Percentiles rank a stretch among this genome's conserved stretches.
These are phyloP conservation scores for Rhexocercosporidium sp. DNA, from an alignment of 2,329 filamentous ascomycete genomes.

Conservation along the genomic window DNA sequence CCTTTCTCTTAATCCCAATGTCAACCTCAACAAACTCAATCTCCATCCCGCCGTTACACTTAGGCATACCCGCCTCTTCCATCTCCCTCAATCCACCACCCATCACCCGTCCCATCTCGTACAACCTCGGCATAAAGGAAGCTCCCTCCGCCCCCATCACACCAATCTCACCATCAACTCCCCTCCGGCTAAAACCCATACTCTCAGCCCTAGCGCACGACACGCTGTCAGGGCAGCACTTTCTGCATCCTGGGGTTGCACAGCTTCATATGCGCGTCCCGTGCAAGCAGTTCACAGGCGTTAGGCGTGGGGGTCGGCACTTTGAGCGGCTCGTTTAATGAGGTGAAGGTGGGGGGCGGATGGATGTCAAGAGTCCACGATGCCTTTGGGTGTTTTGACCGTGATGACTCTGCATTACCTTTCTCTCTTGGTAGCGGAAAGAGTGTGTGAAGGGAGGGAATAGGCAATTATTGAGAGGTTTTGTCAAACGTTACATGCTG, in stretches of 20 bases:
- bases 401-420: neutral
- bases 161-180: neutral
- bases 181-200: neutral
- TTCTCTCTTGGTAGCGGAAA: neutral
- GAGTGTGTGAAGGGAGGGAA: neutral
- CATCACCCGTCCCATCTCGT: neutral
- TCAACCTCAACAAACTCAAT: neutral
- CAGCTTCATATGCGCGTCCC: neutral
- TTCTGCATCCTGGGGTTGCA: neutral
- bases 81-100: neutral
- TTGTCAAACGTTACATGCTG: neutral
- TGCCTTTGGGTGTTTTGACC: neutral
- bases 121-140: slow-evolving; percentile 1
- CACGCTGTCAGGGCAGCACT: slow-evolving; percentile 4
- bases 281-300: too few relatives aligned
- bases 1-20: neutral
- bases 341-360: neutral
- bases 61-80: neutral
- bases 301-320: neutral
- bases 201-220: slow-evolving; percentile 4
- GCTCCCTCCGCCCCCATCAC: neutral
- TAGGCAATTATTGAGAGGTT: neutral
- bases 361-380: slow-evolving; percentile 3
- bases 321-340: neutral
- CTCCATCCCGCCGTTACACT: slow-evolving; percentile 1